Conservation (phyloP, 768 basidiomycete genomes). For the Xerocomus potaroensis region DNA sequence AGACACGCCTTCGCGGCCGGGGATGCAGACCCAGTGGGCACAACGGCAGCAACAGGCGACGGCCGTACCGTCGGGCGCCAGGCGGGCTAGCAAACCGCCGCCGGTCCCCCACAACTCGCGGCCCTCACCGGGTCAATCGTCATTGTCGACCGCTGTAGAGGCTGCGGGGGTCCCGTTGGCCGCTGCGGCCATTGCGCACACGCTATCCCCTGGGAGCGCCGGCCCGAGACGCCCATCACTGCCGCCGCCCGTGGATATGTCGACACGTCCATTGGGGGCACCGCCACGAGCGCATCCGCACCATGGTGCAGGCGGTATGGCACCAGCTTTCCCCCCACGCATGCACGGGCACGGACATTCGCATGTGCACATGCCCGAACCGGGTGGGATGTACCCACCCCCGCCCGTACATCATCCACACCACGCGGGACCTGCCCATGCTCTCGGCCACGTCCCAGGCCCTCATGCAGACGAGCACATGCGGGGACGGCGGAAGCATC, state of each 20-base stretch:
- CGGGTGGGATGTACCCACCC: not conserved
- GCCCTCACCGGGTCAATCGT: conserved; percentile 10
- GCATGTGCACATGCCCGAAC: no score
- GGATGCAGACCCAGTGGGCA: not conserved
- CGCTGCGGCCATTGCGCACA: not conserved
- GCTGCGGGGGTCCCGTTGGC: conserved; percentile 1
- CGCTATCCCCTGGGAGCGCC: not conserved
- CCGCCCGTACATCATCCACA: not conserved
- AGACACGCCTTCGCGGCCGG: conserved; percentile 13
- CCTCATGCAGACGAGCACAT: no score
- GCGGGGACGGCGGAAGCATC: not conserved
- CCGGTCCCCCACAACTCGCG: conserved; percentile 1
- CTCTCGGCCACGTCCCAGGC: not conserved
- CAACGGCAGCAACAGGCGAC: not conserved
- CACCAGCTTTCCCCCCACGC: not conserved
- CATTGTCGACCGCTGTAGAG: not conserved
- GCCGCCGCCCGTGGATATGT: conserved; percentile 12
- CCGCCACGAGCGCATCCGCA: not conserved
- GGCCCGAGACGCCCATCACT: not conserved
- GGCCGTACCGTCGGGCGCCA: not conserved
- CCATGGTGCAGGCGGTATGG: no score
- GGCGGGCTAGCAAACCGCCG: not conserved
- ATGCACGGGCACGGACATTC: not conserved
- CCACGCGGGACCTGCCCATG: not conserved
- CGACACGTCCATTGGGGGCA: conserved; percentile 7